Conservation (phyloP, 1,284 basidiomycete genomes). For the Gastroboletus turbinatus region DNA sequence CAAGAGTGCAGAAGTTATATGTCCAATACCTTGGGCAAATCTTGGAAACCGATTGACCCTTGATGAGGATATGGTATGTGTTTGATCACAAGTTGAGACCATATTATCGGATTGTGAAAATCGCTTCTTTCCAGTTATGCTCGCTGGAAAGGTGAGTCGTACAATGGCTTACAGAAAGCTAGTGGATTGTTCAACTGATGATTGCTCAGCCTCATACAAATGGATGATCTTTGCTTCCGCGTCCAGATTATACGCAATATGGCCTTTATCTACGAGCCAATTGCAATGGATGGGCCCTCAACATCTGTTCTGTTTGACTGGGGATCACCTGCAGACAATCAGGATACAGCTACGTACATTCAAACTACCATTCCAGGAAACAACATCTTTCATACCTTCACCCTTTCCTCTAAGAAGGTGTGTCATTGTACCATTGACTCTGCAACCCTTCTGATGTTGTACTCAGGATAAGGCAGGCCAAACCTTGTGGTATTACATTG, state of each 20-base stretch:
- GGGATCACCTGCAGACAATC: slow-evolving; percentile 39
- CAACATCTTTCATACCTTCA: slow-evolving; percentile 46
- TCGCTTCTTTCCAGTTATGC: slow-evolving; percentile 23
- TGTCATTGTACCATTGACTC: slow-evolving; percentile 4
- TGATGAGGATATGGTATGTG: slow-evolving; percentile 30
- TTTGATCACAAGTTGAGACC: background rate
- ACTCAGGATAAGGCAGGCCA: slow-evolving; percentile 32
- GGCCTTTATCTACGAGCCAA: slow-evolving; percentile 53
- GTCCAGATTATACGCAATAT: slow-evolving; percentile 38
- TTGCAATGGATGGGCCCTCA: slow-evolving; percentile 46
- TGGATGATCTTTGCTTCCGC: slow-evolving; percentile 37
- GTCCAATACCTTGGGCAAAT: slow-evolving; percentile 27
- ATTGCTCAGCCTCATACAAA: slow-evolving; percentile 33
- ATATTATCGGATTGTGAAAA: background rate
- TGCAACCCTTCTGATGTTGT: background rate
- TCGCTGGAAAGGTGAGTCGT: slow-evolving; percentile 31
- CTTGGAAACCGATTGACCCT: slow-evolving; percentile 20
- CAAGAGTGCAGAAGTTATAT: slow-evolving; percentile 30
- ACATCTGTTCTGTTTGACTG: slow-evolving; percentile 53
- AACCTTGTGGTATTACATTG: slow-evolving; percentile 45
- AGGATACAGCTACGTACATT: slow-evolving; percentile 37
- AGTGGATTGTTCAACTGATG: background rate
- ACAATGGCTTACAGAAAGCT: background rate
- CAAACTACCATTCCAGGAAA: slow-evolving; percentile 18
- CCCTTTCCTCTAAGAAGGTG: slow-evolving; percentile 44